Evolutionary conservation across 306 rosid species (phyloP), one percentile per base, ranked within the genome.

Genomic region (Casuarina glauca): DNA sequence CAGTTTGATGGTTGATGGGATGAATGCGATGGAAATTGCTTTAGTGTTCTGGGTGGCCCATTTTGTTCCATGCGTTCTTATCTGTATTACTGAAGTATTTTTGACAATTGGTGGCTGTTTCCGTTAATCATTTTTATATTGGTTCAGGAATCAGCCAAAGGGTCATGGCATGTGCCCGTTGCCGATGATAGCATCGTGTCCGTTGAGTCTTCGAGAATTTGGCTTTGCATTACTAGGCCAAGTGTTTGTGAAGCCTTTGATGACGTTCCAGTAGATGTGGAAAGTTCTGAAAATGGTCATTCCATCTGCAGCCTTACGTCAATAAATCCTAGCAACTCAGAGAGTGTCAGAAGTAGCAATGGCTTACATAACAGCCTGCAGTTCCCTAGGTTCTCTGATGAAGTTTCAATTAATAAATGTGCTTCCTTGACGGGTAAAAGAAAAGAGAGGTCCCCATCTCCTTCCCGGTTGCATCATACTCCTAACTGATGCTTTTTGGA

Each of bases 141-240:
- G 16, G n/a, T 42, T 63, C 85, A 95, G 99, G 97, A 95, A 80
- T 89, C 89, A 6, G 97, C 82, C 55, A 88, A 77, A 46, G 97
- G 99, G 69, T 85, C 91, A 13, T 95, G 97, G 97, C 99, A 95
- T 77, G 87, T 95, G 36, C 97, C 99, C n/a, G 5, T 86, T 64
- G 84, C 85, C 4, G 78, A 67, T 5, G 70, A 73, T 42, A 66
- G 82, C 81, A 17, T 57, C 4, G 88, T 7, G 49, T 66, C 35
- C 35, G 1, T 85, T 48, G 87, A 83, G 76, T 79, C 91, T 44
- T 82, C 70, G 2, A 85, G 78, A 73, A 80, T 79, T 61, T 95
- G 99, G 99, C 89, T 95, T 62, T 95, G 99, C 83, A 83, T 95
- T 77, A 86, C 89, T 1, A 87, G 90, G 75, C 76, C 83, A 26